These are phyloP conservation scores for Aaosphaeria pasadenensis DNA, from an alignment of 2,329 filamentous ascomycete genomes.

Conservation along the genomic window DNA sequence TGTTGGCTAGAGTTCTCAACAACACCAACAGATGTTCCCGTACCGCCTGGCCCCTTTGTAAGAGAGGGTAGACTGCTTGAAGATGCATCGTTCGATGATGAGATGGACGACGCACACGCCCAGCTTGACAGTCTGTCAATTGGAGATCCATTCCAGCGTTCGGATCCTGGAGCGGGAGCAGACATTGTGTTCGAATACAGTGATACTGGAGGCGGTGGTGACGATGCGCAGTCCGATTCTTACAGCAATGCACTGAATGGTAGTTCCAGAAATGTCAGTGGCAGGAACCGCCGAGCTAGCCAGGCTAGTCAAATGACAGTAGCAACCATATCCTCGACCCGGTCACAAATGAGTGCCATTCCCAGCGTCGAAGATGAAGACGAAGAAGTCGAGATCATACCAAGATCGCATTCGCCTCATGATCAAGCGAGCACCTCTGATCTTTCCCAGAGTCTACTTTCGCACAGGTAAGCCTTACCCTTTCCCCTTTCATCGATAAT, in stretches of 20 bases:
- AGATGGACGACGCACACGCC: slow-evolving; percentile 7
- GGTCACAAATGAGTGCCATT: slow-evolving; percentile 40
- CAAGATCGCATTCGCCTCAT: slow-evolving; percentile 23
- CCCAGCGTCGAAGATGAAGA: slow-evolving; percentile 37
- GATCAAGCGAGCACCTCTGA: slow-evolving; percentile 16
- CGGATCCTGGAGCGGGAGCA: slow-evolving; percentile 11
- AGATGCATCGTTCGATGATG: slow-evolving; percentile 12
- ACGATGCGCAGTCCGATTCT: slow-evolving; percentile 2
- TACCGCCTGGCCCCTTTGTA: slow-evolving; percentile 7
- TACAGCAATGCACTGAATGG: background rate
- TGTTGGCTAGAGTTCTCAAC: slow-evolving; percentile 58
- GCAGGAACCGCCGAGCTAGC: slow-evolving; percentile 18
- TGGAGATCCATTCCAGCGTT: slow-evolving; percentile 11
- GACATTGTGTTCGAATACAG: slow-evolving; percentile 31
- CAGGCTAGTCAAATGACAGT: slow-evolving; percentile 33
- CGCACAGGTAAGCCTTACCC: slow-evolving; percentile 30
- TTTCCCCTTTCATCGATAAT: background rate
- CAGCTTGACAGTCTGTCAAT: slow-evolving; percentile 15
- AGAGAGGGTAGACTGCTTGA: slow-evolving; percentile 22
- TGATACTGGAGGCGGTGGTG: slow-evolving; percentile 11
- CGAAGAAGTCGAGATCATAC: slow-evolving; percentile 50
- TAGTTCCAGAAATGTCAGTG: slow-evolving; percentile 10
- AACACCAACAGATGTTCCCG: slow-evolving; percentile 8
- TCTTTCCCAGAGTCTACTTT: slow-evolving; percentile 28
- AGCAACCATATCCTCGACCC: slow-evolving; percentile 38